A percentile compares a stretch with the other conserved stretches of the same genome.
These are phyloP conservation scores for Candida xiaguanensis DNA, from an alignment of 805 yeast species.

Conservation along the genomic window DNA sequence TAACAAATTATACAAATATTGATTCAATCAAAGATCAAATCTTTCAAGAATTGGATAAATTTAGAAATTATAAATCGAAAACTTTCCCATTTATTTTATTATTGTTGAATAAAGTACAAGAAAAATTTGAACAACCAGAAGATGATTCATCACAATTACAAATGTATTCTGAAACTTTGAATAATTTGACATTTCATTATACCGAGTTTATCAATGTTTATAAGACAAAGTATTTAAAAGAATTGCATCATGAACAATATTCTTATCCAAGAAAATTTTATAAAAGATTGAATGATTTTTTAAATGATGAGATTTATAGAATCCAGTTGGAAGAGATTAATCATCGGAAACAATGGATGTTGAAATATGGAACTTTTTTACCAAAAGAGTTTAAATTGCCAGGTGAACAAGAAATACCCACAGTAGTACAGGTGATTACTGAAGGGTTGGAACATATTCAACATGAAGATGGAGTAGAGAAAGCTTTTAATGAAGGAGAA, in stretches of 20 bases:
- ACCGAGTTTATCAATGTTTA: slow-evolving; percentile 29
- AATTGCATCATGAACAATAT: slow-evolving; percentile 37
- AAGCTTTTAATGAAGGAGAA: slow-evolving; percentile 14
- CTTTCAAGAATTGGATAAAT: slow-evolving; percentile 15
- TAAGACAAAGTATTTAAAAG: slow-evolving; percentile 33
- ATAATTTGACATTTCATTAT: slow-evolving; percentile 33
- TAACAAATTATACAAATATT: slow-evolving; percentile 12
- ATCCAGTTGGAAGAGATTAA: slow-evolving; percentile 32
- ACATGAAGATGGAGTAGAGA: slow-evolving; percentile 10
- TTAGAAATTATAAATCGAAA: slow-evolving; percentile 19
- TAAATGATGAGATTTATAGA: slow-evolving; percentile 27
- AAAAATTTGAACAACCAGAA: slow-evolving; percentile 9
- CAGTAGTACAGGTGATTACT: slow-evolving; percentile 38
- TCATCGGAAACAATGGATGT: slow-evolving; percentile 34
- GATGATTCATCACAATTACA: slow-evolving; percentile 14
- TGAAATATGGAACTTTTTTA: slow-evolving; percentile 36
- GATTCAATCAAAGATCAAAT: slow-evolving; percentile 15
- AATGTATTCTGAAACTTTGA: slow-evolving; percentile 22
- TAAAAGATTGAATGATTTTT: slow-evolving; percentile 25
- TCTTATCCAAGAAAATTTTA: slow-evolving; percentile 36
- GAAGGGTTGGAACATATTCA: slow-evolving; percentile 36
- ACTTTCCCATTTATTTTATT: slow-evolving; percentile 23
- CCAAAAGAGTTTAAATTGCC: slow-evolving; percentile 38
- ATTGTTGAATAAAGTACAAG: slow-evolving; percentile 16
- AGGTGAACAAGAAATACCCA: slow-evolving; percentile 33